These are phyloP conservation scores for Fraxinus angustifolia DNA, from an alignment of 305 asterid genomes.

Conservation along the genomic window DNA sequence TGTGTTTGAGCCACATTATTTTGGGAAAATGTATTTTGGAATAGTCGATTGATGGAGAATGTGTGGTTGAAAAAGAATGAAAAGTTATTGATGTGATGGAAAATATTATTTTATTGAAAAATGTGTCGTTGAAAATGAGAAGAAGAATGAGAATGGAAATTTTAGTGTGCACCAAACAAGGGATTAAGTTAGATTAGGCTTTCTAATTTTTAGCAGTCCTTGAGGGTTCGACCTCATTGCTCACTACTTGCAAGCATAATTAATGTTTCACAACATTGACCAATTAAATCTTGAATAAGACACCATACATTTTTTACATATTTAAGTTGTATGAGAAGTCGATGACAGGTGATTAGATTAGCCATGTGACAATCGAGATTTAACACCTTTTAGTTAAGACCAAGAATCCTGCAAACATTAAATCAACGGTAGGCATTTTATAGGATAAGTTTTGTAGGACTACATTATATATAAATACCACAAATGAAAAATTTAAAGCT, in stretches of 20 bases:
- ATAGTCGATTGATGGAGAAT: too few relatives aligned
- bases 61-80: too few relatives aligned
- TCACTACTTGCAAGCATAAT: not conserved
- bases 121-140: too few relatives aligned
- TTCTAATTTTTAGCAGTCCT: not conserved
- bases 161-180: too few relatives aligned
- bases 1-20: too few relatives aligned
- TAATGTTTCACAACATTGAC: not conserved
- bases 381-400: not conserved
- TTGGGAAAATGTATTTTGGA: too few relatives aligned
- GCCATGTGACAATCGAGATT: not conserved
- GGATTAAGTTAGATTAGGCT: not conserved
- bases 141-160: too few relatives aligned
- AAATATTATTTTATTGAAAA: too few relatives aligned
- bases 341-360: not conserved
- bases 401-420: not conserved
- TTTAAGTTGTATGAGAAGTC: not conserved
- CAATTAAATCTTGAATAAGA: not conserved
- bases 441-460: not conserved
- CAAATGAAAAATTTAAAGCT: not conserved
- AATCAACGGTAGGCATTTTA: not conserved
- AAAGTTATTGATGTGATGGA: too few relatives aligned
- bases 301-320: not conserved
- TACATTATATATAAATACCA: not conserved
- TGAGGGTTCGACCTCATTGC: not conserved